Percentiles rank a stretch among this genome's conserved stretches.
Evolutionary conservation across 2,329 filamentous ascomycete species (phyloP).

Genomic region (Rugonectria rugulosa): DNA sequence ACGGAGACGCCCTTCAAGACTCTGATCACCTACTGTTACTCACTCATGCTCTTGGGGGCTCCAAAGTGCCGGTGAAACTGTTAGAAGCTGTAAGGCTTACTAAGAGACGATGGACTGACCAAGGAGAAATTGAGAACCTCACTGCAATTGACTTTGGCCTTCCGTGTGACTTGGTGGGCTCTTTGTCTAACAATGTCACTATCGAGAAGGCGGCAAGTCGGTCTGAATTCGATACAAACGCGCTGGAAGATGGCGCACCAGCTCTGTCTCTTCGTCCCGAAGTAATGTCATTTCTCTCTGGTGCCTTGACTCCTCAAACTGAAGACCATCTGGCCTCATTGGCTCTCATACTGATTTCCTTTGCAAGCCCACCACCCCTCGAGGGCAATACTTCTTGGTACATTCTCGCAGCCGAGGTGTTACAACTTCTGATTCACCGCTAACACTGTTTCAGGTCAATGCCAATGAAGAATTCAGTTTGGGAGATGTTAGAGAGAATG

Average conservation of each 20-base stretch:
- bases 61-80: conserved; percentile 33
- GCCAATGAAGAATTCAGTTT: conserved; percentile 36
- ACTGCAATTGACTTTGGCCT: conserved; percentile 36
- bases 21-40: conserved; percentile 38
- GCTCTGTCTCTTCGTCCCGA: conserved; percentile 32
- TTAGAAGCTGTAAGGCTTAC: conserved; percentile 30
- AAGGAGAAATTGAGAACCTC: conserved; percentile 38
- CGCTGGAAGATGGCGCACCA: conserved; percentile 27
- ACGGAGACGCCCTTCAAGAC: conserved; percentile 36
- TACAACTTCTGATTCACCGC: not conserved
- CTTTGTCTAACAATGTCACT: conserved; percentile 27
- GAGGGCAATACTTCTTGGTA: conserved; percentile 45
- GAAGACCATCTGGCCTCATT: conserved; percentile 29
- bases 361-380: conserved; percentile 42
- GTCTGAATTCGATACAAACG: conserved; percentile 22
- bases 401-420: not conserved
- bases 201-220: conserved; percentile 12
- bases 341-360: conserved; percentile 38
- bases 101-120: conserved; percentile 36
- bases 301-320: conserved; percentile 21
- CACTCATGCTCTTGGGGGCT: conserved; percentile 32
- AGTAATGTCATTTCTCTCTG: not conserved
- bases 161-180: conserved; percentile 21
- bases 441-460: conserved; percentile 26
- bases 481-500: conserved; percentile 36